Evolutionary conservation across 2,329 filamentous ascomycete genomes (phyloP).

Genomic region (Fusarium sp.): DNA sequence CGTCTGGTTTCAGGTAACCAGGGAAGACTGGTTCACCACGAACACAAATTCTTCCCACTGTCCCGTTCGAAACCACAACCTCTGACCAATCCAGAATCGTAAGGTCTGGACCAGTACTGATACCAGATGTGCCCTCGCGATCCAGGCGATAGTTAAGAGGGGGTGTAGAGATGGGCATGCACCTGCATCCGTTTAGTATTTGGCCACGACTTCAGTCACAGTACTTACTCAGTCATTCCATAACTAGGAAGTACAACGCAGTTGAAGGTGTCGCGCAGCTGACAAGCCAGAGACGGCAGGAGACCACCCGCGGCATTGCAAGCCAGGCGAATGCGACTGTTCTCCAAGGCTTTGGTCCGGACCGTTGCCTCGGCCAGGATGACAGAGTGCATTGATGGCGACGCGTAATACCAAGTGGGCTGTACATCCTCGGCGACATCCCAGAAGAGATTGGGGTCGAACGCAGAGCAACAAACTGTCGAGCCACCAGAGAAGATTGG

Average conservation of each 20-base stretch:
- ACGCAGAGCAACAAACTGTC: conserved; percentile 65
- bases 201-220: not conserved
- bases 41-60: conserved; percentile 62
- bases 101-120: conserved; percentile 64
- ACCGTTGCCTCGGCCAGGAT: conserved; percentile 60
- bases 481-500: conserved; percentile 66
- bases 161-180: conserved; percentile 69
- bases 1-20: conserved; percentile 60
- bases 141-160: conserved; percentile 64
- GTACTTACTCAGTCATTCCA: conserved; percentile 65
- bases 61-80: conserved; percentile 43
- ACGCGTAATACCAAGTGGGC: conserved; percentile 70
- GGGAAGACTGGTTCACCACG: conserved; percentile 63
- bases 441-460: conserved; percentile 68
- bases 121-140: conserved; percentile 64
- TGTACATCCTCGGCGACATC: conserved; percentile 60
- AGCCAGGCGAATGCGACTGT: conserved; percentile 61
- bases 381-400: conserved; percentile 67
- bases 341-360: conserved; percentile 54
- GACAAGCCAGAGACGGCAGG: conserved; percentile 61
- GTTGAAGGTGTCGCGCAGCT: conserved; percentile 62
- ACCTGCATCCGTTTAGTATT: conserved; percentile 45
- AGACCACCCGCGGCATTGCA: conserved; percentile 68
- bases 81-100: conserved; percentile 60
- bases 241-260: conserved; percentile 67